phyloP scores from a whole-genome alignment of 2,329 filamentous ascomycete species.

The Drechslerella dactyloides region DNA sequence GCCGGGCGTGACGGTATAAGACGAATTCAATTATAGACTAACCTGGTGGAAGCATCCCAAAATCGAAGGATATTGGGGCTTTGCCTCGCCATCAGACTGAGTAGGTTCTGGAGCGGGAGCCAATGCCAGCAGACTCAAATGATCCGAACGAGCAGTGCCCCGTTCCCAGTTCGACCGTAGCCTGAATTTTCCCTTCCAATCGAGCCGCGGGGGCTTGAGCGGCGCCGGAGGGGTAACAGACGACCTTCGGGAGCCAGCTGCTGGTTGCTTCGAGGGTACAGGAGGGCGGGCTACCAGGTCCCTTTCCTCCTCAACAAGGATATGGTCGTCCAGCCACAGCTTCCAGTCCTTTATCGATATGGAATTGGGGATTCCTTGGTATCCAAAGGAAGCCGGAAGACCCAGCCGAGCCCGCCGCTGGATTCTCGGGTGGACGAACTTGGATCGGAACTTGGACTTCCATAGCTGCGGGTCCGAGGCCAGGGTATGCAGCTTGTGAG shows the following conservation, averaged over 20 bases:
- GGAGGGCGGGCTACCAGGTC: conserved; percentile 57
- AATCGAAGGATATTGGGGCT: conserved; percentile 12
- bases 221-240: conserved; percentile 54
- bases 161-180: conserved; percentile 88
- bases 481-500: conserved; percentile 74
- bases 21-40: background rate
- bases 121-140: conserved; percentile 13
- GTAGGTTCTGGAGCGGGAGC: background rate
- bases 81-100: background rate
- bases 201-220: conserved; percentile 67
- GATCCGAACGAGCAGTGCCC: conserved; percentile 57
- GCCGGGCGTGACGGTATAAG: background rate
- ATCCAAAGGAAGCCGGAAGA: conserved; percentile 17
- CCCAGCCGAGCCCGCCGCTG: conserved; percentile 41
- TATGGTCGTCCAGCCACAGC: conserved; percentile 40
- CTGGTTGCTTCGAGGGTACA: conserved; percentile 52
- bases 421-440: conserved; percentile 78
- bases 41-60: conserved; percentile 41
- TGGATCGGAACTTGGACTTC: conserved; percentile 85
- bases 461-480: conserved; percentile 85
- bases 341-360: conserved; percentile 25
- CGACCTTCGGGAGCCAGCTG: conserved; percentile 13
- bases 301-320: conserved; percentile 41
- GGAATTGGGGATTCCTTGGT: conserved; percentile 2
- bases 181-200: conserved; percentile 90